A percentile compares a stretch with the other conserved stretches of the same genome.
Evolutionary conservation across 768 basidiomycete species (phyloP).

Genomic region (Amanita pallidorosea): DNA sequence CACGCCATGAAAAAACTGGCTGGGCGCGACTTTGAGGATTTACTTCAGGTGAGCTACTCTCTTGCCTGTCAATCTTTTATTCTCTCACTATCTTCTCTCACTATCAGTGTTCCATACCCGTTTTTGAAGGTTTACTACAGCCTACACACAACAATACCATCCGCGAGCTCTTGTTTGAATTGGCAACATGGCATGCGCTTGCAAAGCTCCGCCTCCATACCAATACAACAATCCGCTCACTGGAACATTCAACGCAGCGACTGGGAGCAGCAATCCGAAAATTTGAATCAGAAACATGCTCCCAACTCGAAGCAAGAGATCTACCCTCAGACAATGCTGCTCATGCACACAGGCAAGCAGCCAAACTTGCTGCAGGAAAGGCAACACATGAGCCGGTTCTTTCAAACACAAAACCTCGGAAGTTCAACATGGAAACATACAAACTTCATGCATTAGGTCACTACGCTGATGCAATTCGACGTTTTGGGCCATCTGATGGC

Average conservation of each 20-base stretch:
- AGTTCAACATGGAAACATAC: constrained; percentile 15
- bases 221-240: too few species aligned
- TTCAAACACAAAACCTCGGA: neutral
- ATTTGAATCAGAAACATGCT: too few species aligned
- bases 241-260: too few species aligned
- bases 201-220: constrained; percentile 4
- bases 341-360: constrained; percentile 10
- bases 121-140: constrained; percentile 25
- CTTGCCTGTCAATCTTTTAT: too few species aligned
- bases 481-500: constrained; percentile 19
- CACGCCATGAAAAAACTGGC: constrained; percentile 20
- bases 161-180: too few species aligned
- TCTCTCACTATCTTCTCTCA: neutral
- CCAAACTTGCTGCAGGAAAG: neutral
- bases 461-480: constrained; percentile 12
- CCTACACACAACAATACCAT: neutral
- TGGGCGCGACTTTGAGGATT: constrained; percentile 29
- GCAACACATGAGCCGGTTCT: neutral
- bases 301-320: constrained; percentile 1
- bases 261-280: too few species aligned
- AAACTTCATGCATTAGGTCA: constrained; percentile 21
- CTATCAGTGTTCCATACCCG: constrained; percentile 21
- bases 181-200: constrained; percentile 21
- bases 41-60: constrained; percentile 31
- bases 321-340: constrained; percentile 16